Conservation (phyloP, 1,284 basidiomycete species). For the Cutaneotrichosporon spelunceum region DNA sequence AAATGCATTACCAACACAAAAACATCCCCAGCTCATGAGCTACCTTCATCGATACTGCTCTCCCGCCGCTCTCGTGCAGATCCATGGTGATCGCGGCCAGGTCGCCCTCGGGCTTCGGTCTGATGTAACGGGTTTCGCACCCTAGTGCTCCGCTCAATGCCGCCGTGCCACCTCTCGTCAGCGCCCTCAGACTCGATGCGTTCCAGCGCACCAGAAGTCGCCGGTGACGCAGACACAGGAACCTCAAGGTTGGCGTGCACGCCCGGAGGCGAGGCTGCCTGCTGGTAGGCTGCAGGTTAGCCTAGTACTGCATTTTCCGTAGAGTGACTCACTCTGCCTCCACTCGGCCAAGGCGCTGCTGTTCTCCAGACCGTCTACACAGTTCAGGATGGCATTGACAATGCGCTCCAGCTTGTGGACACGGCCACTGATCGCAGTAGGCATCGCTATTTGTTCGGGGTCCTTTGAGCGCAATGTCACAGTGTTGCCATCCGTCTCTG, state of each 20-base stretch:
- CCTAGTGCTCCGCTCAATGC: conserved; percentile 33
- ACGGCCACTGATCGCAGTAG: conserved; percentile 1
- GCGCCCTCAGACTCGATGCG: neutral
- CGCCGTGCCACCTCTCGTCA: conserved; percentile 25
- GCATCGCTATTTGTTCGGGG: neutral
- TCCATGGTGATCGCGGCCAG: conserved; percentile 34
- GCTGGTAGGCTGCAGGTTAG: neutral
- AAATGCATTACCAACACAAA: neutral
- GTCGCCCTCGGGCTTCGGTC: conserved; percentile 22
- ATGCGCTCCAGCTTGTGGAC: conserved; percentile 37
- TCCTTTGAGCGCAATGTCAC: neutral
- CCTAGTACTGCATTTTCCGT: neutral
- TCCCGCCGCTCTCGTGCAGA: conserved; percentile 48
- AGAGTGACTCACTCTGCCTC: conserved; percentile 38
- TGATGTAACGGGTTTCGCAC: conserved; percentile 42
- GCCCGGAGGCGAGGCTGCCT: conserved; percentile 25
- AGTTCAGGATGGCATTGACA: conserved; percentile 42
- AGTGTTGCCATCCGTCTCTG: neutral
- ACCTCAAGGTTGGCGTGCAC: conserved; percentile 9
- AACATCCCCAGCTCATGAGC: neutral
- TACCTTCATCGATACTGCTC: conserved; percentile 77
- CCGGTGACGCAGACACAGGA: neutral
- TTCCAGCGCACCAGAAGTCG: neutral
- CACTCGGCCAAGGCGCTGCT: conserved; percentile 40
- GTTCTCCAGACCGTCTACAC: conserved; percentile 35